Percentiles rank a stretch among this genome's conserved stretches.
These are phyloP conservation scores for Scheffersomyces insectosa DNA, from an alignment of 1,139 yeast species.

Conservation along the genomic window DNA sequence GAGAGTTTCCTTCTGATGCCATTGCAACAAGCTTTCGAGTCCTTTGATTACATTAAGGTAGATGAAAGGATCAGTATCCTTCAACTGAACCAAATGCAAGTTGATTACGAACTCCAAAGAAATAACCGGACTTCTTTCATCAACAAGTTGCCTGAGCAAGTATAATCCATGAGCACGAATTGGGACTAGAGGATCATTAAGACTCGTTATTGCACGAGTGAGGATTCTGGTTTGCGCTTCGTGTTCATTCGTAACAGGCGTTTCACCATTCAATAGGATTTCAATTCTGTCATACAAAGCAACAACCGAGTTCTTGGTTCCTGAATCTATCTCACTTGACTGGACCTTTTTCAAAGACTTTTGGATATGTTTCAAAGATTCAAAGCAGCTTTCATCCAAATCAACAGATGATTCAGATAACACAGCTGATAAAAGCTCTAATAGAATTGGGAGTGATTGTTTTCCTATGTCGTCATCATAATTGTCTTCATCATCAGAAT, in stretches of 20 bases:
- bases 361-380: slow-evolving; percentile 28
- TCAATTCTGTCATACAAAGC: slow-evolving; percentile 34
- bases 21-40: slow-evolving; percentile 56
- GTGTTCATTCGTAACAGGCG: slow-evolving; percentile 10
- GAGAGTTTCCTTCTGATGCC: slow-evolving; percentile 41
- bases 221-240: slow-evolving; percentile 32
- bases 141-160: slow-evolving; percentile 59
- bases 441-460: slow-evolving; percentile 34
- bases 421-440: slow-evolving; percentile 58
- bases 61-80: slow-evolving; percentile 83
- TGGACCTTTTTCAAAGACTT: slow-evolving; percentile 23
- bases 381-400: slow-evolving; percentile 21
- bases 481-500: slow-evolving; percentile 45
- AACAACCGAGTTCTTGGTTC: slow-evolving; percentile 18
- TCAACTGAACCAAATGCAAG: slow-evolving; percentile 63
- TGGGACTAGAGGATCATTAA: slow-evolving; percentile 81
- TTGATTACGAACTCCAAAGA: slow-evolving; percentile 55
- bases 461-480: slow-evolving; percentile 17
- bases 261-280: slow-evolving; percentile 27
- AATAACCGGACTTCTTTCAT: slow-evolving; percentile 49
- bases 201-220: slow-evolving; percentile 60
- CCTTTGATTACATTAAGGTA: slow-evolving; percentile 85
- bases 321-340: slow-evolving; percentile 3
- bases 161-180: slow-evolving; percentile 84
- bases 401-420: slow-evolving; percentile 42